Base-by-base conservation (phyloP, 1,139 yeast genomes). In the Geotrichum reessii region DNA sequence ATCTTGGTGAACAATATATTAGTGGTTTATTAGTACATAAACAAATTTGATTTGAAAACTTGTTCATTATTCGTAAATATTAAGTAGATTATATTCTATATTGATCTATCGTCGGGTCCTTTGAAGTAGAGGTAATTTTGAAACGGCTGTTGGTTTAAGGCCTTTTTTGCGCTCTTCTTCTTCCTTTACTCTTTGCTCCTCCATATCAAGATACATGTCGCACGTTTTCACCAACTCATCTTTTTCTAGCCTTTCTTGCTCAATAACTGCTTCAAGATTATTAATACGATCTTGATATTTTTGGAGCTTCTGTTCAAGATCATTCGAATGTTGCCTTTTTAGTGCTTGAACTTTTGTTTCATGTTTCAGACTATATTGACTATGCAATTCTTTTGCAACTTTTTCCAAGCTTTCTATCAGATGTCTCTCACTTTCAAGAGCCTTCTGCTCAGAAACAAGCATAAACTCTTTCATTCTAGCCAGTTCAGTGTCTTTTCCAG, bases 291-390 rank as follows among this genome's bases (percentile, higher is more conserved):
- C 83, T 58, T 75, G 62, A 76, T 71, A 53, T 76, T 75, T 59
- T 12, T 44, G 37, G 4, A 52, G n/a, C 21, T 31, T 17, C 6
- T 28, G 19, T 74, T 76, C 74, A 28, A 81, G 67, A 63, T 78
- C 78, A 33, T 72, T 72, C 57, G 77, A 73, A 66, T 81, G 81
- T 8, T 80, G 81, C 60, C 76, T 77, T 66, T 81, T 81, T 63
- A 83, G 70, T 37, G 81, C 78, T 27, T 76, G 76, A 6, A 84
- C 85, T 65, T 86, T 86, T 60, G 80, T 79, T 64, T 82, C 86
- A 67, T 87, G 93, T 67, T 86, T 86, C 55, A 83, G 81, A 2
- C 87, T 79, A 68, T 86, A 86, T 66, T 85, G 89, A 25, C 79
- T 75, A 66, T 86, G 86, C 14, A 86, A 74, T 64, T 84, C 87